These are phyloP conservation scores for Dittrichia graveolens DNA, from an alignment of 129 eudicot genomes.

Conservation along the genomic window DNA sequence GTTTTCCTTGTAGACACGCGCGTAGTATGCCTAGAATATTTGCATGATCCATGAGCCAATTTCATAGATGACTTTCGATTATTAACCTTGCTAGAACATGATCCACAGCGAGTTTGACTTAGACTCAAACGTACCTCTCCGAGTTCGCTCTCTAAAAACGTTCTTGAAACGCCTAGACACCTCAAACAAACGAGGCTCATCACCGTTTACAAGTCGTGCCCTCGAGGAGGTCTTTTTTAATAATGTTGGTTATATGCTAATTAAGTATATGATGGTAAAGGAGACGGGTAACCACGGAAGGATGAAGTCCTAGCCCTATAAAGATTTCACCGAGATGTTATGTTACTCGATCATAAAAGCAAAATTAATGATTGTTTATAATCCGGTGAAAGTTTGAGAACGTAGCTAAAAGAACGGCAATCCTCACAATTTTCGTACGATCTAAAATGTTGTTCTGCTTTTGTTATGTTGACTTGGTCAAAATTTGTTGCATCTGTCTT, in stretches of 20 bases:
- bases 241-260: background rate
- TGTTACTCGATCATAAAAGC: background rate
- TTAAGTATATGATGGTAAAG: background rate
- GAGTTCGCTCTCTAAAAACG: background rate
- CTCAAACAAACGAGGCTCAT: conserved; percentile 23
- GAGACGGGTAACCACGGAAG: background rate
- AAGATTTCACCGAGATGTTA: background rate
- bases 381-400: background rate
- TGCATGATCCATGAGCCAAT: background rate
- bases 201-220: background rate
- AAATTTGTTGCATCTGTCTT: background rate
- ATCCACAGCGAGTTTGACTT: conserved; percentile 8
- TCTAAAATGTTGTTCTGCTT: background rate
- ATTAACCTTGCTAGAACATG: conserved; percentile 20
- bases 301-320: conserved; percentile 1
- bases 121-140: background rate
- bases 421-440: background rate
- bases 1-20: conserved; percentile 12
- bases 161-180: conserved; percentile 7
- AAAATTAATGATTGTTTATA: background rate
- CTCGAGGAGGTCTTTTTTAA: background rate
- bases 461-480: background rate
- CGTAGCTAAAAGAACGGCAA: conserved; percentile 8
- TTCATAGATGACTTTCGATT: conserved; percentile 3
- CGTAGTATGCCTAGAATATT: conserved; percentile 16